Evolutionary conservation across 75 land plant species (phyloP).

Genomic region (Picea sitchensis): DNA sequence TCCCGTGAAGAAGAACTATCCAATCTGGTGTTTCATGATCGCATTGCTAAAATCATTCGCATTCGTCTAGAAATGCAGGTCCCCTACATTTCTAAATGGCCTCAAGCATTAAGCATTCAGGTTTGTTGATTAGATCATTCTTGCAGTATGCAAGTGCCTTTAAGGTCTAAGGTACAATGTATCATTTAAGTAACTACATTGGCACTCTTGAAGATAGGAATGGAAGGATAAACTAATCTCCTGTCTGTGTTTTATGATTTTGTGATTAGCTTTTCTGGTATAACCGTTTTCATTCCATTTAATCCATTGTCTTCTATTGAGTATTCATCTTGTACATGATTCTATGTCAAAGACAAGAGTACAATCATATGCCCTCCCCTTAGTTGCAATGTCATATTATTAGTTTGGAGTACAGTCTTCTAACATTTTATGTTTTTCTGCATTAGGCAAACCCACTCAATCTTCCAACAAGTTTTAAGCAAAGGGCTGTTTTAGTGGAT

Average conservation of each 20-base stretch:
- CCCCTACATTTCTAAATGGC: constrained; percentile 88
- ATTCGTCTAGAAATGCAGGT: constrained; percentile 82
- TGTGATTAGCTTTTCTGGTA: not conserved
- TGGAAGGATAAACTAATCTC: too few species aligned
- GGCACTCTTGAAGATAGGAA: too few species aligned
- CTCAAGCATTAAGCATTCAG: constrained; percentile 93
- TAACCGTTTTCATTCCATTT: not conserved
- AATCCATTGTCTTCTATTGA: too few species aligned
- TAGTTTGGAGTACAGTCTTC: not conserved
- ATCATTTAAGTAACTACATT: too few species aligned
- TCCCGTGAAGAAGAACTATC: constrained; percentile 37
- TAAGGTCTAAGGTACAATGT: too few species aligned
- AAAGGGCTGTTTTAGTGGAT: constrained; percentile 82
- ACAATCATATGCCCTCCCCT: too few species aligned
- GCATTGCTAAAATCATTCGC: constrained; percentile 59
- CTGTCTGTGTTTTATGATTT: too few species aligned
- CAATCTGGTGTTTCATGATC: constrained; percentile 61
- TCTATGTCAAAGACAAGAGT: too few species aligned
- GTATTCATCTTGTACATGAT: too few species aligned
- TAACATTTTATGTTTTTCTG: not conserved
- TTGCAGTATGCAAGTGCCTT: not conserved
- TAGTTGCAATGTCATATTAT: too few species aligned
- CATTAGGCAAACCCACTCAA: constrained; percentile 75
- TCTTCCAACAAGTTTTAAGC: constrained; percentile 80
- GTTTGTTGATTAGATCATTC: constrained; percentile 22